phyloP scores from a whole-genome alignment of 2,329 filamentous ascomycete genomes.

The Diaporthe sp. region DNA sequence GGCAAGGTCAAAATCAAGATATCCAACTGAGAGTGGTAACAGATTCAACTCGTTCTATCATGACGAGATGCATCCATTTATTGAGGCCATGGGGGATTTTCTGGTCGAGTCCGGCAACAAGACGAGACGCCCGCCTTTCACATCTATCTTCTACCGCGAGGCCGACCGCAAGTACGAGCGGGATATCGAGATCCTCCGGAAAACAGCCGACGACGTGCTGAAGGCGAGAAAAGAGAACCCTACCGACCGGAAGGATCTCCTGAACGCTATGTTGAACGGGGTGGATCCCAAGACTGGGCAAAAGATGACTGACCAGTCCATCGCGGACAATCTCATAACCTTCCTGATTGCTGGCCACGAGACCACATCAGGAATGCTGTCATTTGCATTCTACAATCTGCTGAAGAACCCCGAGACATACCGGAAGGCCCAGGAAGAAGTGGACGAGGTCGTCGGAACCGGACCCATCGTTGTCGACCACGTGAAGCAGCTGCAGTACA shows the following conservation, averaged over 20 bases:
- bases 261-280: conserved; percentile 76
- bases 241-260: conserved; percentile 70
- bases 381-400: conserved; percentile 73
- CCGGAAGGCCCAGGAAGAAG: conserved; percentile 72
- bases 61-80: conserved; percentile 76
- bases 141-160: conserved; percentile 60
- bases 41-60: conserved; percentile 79
- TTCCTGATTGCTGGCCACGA: conserved; percentile 79
- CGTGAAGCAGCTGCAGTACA: conserved; percentile 72
- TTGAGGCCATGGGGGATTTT: conserved; percentile 74
- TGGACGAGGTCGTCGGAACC: conserved; percentile 72
- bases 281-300: conserved; percentile 75
- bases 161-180: conserved; percentile 61
- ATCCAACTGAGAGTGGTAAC: neutral
- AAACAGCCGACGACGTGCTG: conserved; percentile 69
- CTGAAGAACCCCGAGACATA: conserved; percentile 71
- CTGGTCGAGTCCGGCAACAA: conserved; percentile 66
- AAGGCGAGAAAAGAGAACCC: conserved; percentile 66
- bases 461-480: conserved; percentile 69
- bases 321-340: conserved; percentile 78
- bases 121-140: conserved; percentile 57
- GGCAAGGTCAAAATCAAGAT: neutral
- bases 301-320: conserved; percentile 69
- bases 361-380: conserved; percentile 75
- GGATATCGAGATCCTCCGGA: conserved; percentile 66